These are phyloP conservation scores for Hippophae tibetana DNA, from an alignment of 306 rosid species.

Conservation along the genomic window DNA sequence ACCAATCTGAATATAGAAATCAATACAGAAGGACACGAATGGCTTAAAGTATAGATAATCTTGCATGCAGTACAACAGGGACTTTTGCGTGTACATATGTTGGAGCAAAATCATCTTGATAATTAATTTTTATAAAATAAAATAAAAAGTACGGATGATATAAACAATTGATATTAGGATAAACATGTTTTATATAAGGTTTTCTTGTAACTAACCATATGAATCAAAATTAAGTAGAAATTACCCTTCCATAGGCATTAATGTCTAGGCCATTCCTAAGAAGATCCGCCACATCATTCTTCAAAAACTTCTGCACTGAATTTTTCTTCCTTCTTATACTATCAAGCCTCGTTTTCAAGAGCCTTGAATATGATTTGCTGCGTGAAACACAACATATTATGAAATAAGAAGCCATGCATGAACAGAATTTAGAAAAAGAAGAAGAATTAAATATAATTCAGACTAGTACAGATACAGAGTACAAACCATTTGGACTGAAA, in stretches of 20 bases:
- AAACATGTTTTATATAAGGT: too few species aligned
- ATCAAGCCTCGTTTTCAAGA: slow-evolving; percentile 38
- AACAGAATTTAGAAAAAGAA: slow-evolving; percentile 2
- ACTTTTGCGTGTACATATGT: too few species aligned
- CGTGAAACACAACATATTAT: slow-evolving; percentile 10
- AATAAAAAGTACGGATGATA: too few species aligned
- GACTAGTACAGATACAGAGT: not conserved
- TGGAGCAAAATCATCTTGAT: too few species aligned
- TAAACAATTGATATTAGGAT: too few species aligned
- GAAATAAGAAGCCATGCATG: not conserved
- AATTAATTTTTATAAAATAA: too few species aligned
- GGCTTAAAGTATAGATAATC: too few species aligned
- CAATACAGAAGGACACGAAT: too few species aligned
- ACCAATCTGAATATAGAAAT: too few species aligned
- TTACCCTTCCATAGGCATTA: slow-evolving; percentile 66
- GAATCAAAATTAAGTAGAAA: not conserved
- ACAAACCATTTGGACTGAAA: slow-evolving; percentile 55
- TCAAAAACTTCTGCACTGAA: slow-evolving; percentile 39
- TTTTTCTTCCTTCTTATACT: slow-evolving; percentile 35
- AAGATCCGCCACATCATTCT: slow-evolving; percentile 60
- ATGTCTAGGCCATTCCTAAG: slow-evolving; percentile 42
- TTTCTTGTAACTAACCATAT: not conserved
- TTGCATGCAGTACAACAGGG: too few species aligned
- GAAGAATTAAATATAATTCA: not conserved
- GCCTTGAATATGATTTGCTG: slow-evolving; percentile 46